Base-by-base conservation (phyloP, 768 basidiomycete species). In the Zangia roseola region DNA sequence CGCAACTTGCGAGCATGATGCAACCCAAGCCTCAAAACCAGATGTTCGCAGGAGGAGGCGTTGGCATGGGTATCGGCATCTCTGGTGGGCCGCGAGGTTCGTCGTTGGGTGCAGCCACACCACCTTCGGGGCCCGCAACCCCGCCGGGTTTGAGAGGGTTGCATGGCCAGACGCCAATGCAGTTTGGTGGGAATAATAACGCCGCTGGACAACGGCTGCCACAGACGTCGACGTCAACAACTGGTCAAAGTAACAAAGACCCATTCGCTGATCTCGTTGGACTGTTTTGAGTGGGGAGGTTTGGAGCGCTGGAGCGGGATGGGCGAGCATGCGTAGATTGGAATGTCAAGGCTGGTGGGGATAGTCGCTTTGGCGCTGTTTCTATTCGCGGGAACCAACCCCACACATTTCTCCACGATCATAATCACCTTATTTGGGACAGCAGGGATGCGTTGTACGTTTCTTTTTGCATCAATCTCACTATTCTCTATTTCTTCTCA, bases 181-280 rank as follows among this genome's bases (percentile, higher is more conserved):
- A 28, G 28, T 5, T 28, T 10, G 28, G 28, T 28, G 28, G 28
- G 28, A 28, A 28, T 28, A 39, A 47, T 8, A 20, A 52, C 5
- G 17, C 53, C 2, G 31, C 34, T n/a, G 57, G 55, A 26, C 62
- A 61, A 41, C 60, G 53, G 23, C 53, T 56, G 34, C 58, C 64
- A 6, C 43, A n/a, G n/a, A n/a, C n/a, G n/a, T n/a, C n/a, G n/a
- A n/a, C n/a, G n/a, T n/a, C n/a, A n/a, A n/a, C 57, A 5, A 43
- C 64, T 25, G 44, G 49, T 39, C 70, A 54, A 57, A 74, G 70
- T 48, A 92, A 5, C 13, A 28, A 88, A 63, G 90, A 92, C 66
- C 90, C 91, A 35, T 92, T 92, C 59, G 88, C 88, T 6, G 90
- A 92, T 69, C 73, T 92, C 30, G 88, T 77, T 3, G 84, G 84